A percentile compares a stretch with the other conserved stretches of the same genome.
Conservation (phyloP, 352 stramenopile species). For the Ophiocytium majus region DNA sequence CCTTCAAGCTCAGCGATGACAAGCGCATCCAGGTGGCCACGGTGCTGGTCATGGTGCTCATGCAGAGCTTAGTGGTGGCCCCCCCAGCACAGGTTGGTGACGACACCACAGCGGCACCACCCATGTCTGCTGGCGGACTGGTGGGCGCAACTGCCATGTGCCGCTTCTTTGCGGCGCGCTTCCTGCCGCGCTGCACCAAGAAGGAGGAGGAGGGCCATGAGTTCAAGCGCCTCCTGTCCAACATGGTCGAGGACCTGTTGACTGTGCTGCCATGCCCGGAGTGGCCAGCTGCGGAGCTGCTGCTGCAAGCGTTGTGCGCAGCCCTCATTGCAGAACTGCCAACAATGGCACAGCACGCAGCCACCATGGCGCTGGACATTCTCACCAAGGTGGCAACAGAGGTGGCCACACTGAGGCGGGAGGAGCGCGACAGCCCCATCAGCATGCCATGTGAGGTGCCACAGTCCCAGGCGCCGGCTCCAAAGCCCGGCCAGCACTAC, state of each 20-base stretch:
- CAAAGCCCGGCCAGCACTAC: background rate
- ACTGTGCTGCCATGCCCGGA: slow-evolving; percentile 39
- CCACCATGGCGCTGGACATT: slow-evolving; percentile 42
- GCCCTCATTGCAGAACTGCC: slow-evolving; percentile 1
- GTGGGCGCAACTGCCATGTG: background rate
- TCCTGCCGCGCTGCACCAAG: slow-evolving; percentile 15
- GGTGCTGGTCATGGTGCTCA: slow-evolving; percentile 46
- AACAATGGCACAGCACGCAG: slow-evolving; percentile 31
- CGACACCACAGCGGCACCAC: no score
- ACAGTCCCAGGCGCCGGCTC: background rate
- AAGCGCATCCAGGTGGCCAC: slow-evolving; percentile 41
- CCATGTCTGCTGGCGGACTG: background rate
- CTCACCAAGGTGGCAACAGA: slow-evolving; percentile 31
- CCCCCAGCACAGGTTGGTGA: no score
- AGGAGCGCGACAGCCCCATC: slow-evolving; percentile 6
- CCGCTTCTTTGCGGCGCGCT: slow-evolving; percentile 1
- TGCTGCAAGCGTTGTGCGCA: slow-evolving; percentile 44
- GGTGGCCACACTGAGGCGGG: slow-evolving; percentile 15
- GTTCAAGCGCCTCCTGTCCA: slow-evolving; percentile 45
- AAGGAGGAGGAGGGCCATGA: slow-evolving; percentile 45
- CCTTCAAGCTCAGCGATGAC: slow-evolving; percentile 39
- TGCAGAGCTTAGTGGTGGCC: slow-evolving; percentile 30
- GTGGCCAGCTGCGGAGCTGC: slow-evolving; percentile 53
- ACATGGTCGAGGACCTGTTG: slow-evolving; percentile 52
- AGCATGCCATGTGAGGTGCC: slow-evolving; percentile 10